Evolutionary conservation across 116 monocot genomes (phyloP).

Genomic region (Papilionanthe hybrid): DNA sequence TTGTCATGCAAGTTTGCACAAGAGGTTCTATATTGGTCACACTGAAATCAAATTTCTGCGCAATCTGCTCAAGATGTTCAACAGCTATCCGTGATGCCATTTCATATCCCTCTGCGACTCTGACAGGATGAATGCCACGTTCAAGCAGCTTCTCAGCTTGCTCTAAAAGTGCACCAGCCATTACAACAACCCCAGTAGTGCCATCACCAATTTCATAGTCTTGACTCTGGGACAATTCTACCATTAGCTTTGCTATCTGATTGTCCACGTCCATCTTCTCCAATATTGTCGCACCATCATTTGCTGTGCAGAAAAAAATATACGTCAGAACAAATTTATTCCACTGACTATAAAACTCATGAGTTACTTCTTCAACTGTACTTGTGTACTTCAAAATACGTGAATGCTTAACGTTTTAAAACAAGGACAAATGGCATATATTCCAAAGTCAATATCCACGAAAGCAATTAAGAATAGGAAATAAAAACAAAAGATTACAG

Average conservation of each 20-base stretch:
- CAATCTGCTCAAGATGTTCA: conserved; percentile 74
- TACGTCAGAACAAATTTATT: neutral
- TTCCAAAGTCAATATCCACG: neutral
- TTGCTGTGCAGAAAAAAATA: conserved; percentile 38
- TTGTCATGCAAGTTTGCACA: conserved; percentile 92
- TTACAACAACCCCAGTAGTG: conserved; percentile 89
- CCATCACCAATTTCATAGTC: conserved; percentile 98
- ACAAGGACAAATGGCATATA: neutral
- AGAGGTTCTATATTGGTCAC: conserved; percentile 65
- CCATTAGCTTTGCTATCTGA: conserved; percentile 95
- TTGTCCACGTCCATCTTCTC: conserved; percentile 98
- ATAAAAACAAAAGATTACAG: neutral
- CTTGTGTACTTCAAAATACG: neutral
- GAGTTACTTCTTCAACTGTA: neutral
- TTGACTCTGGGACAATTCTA: conserved; percentile 84
- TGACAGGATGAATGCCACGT: conserved; percentile 88
- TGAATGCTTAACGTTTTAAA: neutral
- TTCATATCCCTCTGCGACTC: conserved; percentile 94
- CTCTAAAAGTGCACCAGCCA: conserved; percentile 89
- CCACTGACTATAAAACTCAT: neutral
- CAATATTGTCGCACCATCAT: conserved; percentile 96
- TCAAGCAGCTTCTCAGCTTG: conserved; percentile 91
- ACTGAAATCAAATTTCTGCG: conserved; percentile 71
- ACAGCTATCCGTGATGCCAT: conserved; percentile 84
- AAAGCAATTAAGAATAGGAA: neutral